Evolutionary conservation across 2,329 filamentous ascomycete genomes (phyloP), one percentile per base, ranked within the genome.

Genomic region (Ophiostoma tasmaniense): DNA sequence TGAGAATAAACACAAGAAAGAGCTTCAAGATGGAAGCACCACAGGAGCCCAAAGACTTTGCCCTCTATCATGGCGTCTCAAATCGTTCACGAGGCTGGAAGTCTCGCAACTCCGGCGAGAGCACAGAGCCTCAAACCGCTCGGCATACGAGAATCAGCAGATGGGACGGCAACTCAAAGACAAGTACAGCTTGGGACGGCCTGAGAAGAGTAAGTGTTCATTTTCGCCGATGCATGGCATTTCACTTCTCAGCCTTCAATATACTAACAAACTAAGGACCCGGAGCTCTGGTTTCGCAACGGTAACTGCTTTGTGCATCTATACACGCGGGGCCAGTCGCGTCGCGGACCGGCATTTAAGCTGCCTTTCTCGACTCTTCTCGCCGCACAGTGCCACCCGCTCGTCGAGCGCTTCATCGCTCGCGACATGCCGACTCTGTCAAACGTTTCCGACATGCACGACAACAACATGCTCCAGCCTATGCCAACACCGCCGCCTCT

Each of bases 301-400:
- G 90, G 88, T 17, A 87, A 92, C 75, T 93, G 90, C 73, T 81
- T 87, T 20, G 82, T 93, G 1, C 83, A 93, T 76, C 80, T 93
- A 0, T 88, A 91, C 74, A 84, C 79, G n/a, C 82, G 83, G 71
- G 88, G 88, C 52, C 85, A 87, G 68, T 90, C 89, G 2, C 83
- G 82, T 69, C 81, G 86, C 73, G 88, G 88, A 0, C 87, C 90
- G 1, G 87, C 90, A 1, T 90, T 93, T 75, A 86, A 83, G 71
- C 77, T 93, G 1, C 85, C 87, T 0, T 84, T 89, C 66, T 80
- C 81, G 5, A 79, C 80, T 2, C 79, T 93, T 4, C 77, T 89
- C 25, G 77, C 82, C 6, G 82, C 84, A 20, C 81, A 84, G 62
- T 91, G 88, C 75, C 81, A 81, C 35, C 84, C 85, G 1, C 79